These are phyloP conservation scores for Ceraceosorus guamensis DNA, from an alignment of 1,284 basidiomycete genomes.

Conservation along the genomic window DNA sequence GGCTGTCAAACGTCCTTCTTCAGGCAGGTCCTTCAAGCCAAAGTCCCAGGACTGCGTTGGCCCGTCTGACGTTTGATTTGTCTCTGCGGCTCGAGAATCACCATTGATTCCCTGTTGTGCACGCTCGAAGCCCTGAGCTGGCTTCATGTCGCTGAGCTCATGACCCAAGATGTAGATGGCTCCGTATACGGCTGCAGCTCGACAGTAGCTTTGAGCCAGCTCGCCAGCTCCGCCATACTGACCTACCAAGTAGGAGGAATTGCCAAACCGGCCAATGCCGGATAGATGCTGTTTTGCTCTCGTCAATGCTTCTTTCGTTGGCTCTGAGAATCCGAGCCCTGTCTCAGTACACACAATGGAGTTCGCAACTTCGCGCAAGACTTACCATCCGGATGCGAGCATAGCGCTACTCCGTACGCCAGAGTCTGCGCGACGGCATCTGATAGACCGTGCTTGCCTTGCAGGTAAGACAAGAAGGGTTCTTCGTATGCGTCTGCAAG, in stretches of 20 bases:
- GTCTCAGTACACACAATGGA: no score
- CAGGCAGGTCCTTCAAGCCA: no score
- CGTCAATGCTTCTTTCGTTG: no score
- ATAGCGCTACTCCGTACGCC: conserved; percentile 45
- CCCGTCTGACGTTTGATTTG: no score
- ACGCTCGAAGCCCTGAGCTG: no score
- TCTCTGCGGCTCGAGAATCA: no score
- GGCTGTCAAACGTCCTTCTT: no score
- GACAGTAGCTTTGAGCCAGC: conserved; percentile 41
- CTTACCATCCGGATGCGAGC: conserved; percentile 18
- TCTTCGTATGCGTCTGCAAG: conserved; percentile 21
- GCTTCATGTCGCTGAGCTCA: conserved; percentile 1
- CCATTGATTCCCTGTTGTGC: no score
- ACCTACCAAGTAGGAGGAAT: conserved; percentile 82
- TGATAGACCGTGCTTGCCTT: conserved; percentile 60
- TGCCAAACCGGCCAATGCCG: conserved; percentile 77
- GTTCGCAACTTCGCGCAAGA: no score
- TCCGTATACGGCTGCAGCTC: conserved; percentile 38
- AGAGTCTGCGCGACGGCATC: conserved; percentile 51
- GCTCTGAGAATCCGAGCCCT: no score
- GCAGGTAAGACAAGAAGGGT: conserved; percentile 55
- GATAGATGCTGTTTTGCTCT: conserved; percentile 57
- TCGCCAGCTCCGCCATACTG: conserved; percentile 72
- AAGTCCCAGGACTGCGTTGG: no score
- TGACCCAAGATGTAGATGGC: conserved; percentile 31